Conservation (phyloP, 2,329 filamentous ascomycete genomes). For the Dactylellina leptospora region DNA sequence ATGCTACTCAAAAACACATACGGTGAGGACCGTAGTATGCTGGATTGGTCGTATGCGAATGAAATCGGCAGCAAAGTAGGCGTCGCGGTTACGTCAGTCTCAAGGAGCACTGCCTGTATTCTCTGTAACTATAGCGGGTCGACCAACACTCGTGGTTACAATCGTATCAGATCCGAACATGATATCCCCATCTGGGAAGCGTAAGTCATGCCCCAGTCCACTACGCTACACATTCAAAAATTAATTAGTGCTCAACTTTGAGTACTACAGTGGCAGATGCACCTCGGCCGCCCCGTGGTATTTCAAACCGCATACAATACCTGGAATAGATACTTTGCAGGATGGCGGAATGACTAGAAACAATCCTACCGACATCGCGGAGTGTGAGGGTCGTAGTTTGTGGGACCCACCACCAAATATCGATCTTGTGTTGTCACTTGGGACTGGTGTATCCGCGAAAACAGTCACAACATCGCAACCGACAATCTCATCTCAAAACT, state of each 20-base stretch:
- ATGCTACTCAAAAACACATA: constrained; percentile 3
- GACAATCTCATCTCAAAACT: neutral
- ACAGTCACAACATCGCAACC: neutral
- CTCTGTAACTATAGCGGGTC: constrained; percentile 14
- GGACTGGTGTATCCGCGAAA: neutral
- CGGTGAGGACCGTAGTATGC: neutral
- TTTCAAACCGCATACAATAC: constrained; percentile 17
- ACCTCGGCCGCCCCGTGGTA: constrained; percentile 19
- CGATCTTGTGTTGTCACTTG: constrained; percentile 7
- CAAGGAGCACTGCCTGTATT: constrained; percentile 3
- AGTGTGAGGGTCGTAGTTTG: constrained; percentile 10
- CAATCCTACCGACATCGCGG: constrained; percentile 14
- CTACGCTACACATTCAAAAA: neutral
- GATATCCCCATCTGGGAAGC: constrained; percentile 12
- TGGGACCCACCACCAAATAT: constrained; percentile 1
- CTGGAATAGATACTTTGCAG: constrained; percentile 8
- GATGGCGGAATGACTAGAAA: constrained; percentile 14
- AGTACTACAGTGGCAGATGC: constrained; percentile 1
- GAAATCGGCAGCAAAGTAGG: constrained; percentile 11
- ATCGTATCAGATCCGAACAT: neutral
- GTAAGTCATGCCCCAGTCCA: neutral
- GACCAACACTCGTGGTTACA: neutral
- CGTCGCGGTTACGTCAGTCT: constrained; percentile 8
- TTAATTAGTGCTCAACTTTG: neutral
- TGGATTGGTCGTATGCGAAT: constrained; percentile 23